Evolutionary conservation across 306 rosid genomes (phyloP).

Genomic region (Elaeagnus macrophylla): DNA sequence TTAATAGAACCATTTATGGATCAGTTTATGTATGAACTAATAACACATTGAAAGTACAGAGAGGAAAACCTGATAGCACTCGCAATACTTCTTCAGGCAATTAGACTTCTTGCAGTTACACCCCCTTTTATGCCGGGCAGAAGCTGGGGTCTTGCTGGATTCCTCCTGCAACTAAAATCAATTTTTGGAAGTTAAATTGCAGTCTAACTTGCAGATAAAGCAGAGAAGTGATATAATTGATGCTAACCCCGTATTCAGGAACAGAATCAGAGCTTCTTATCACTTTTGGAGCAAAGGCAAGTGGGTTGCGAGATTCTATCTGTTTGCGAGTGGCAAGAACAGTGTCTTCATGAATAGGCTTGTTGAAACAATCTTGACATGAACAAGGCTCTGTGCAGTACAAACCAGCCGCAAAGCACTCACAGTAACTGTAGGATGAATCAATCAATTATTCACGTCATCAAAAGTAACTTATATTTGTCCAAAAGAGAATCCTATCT

Average conservation of each 20-base stretch:
- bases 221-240: not conserved
- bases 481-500: not conserved
- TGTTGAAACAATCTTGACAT: conserved; percentile 23
- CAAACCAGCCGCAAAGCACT: conserved; percentile 28
- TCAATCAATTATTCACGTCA: not conserved
- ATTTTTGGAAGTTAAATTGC: not conserved
- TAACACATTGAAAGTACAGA: not conserved
- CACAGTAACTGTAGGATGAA: conserved; percentile 20
- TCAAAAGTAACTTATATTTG: not conserved
- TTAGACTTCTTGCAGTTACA: conserved; percentile 28
- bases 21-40: not conserved
- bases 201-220: not conserved
- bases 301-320: conserved; percentile 26
- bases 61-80: conserved; percentile 23
- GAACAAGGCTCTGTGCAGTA: conserved; percentile 25
- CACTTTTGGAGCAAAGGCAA: conserved; percentile 32
- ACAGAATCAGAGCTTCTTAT: conserved; percentile 7
- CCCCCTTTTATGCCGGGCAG: conserved; percentile 27
- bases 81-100: conserved; percentile 30
- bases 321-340: conserved; percentile 23
- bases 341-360: conserved; percentile 16
- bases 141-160: conserved; percentile 19
- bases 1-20: not conserved
- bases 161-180: conserved; percentile 10
- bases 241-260: conserved; percentile 17